Evolutionary conservation across 2,329 filamentous ascomycete genomes (phyloP).

Genomic region (Neofusicoccum sp.): DNA sequence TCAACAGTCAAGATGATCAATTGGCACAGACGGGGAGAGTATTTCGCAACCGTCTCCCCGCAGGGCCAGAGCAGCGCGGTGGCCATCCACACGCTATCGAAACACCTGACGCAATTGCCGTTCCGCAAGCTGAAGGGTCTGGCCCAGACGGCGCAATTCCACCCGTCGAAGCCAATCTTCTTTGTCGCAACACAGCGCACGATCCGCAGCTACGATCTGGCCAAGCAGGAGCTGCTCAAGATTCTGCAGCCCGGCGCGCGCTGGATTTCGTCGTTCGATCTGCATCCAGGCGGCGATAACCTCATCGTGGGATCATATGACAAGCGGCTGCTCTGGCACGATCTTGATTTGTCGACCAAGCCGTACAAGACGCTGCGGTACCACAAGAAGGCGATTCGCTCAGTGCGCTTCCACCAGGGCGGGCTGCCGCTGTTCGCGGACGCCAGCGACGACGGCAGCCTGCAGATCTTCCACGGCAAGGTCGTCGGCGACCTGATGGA

Average conservation of each 20-base stretch:
- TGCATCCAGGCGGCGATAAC: slow-evolving; percentile 92
- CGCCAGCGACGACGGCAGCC: slow-evolving; percentile 86
- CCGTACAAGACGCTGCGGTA: slow-evolving; percentile 98
- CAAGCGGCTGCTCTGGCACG: slow-evolving; percentile 91
- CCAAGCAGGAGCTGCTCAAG: slow-evolving; percentile 87
- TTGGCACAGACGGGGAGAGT: slow-evolving; percentile 94
- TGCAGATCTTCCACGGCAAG: slow-evolving; percentile 96
- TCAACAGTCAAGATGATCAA: slow-evolving; percentile 81
- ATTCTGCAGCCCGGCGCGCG: slow-evolving; percentile 89
- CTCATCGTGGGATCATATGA: slow-evolving; percentile 94
- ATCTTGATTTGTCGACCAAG: slow-evolving; percentile 83
- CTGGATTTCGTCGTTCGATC: slow-evolving; percentile 91
- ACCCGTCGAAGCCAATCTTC: slow-evolving; percentile 87
- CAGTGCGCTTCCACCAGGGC: slow-evolving; percentile 81
- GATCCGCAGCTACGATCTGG: slow-evolving; percentile 90
- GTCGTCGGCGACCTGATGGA: slow-evolving; percentile 93
- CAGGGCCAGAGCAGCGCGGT: slow-evolving; percentile 75
- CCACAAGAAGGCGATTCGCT: slow-evolving; percentile 86
- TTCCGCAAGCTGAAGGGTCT: slow-evolving; percentile 76
- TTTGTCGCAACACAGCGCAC: slow-evolving; percentile 94
- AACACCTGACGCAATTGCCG: slow-evolving; percentile 90
- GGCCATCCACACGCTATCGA: slow-evolving; percentile 90
- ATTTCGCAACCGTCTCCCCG: slow-evolving; percentile 88
- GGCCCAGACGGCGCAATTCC: slow-evolving; percentile 90
- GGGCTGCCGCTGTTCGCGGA: slow-evolving; percentile 85